phyloP scores from a whole-genome alignment of 208 protist genomes.

The Trypanosomatidae sp. region DNA sequence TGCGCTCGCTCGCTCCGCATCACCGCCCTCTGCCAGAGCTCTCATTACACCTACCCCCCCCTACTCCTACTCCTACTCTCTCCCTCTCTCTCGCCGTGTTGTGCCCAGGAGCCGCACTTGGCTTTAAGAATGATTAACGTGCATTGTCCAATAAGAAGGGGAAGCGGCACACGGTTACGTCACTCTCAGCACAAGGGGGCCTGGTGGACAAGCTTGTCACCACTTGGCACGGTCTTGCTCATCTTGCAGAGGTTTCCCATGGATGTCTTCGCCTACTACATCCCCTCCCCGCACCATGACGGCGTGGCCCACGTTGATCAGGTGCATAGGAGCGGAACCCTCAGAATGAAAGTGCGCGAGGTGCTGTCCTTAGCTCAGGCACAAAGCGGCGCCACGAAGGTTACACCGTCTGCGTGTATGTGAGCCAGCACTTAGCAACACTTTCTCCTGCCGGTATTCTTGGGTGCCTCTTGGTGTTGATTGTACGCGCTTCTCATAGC shows the following conservation, averaged over 20 bases:
- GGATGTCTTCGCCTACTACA: not conserved
- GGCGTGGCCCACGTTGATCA: not conserved
- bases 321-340: not conserved
- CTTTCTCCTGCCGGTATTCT: no score
- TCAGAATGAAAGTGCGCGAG: not conserved
- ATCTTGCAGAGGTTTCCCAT: not conserved
- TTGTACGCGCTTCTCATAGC: no score
- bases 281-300: not conserved
- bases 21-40: not conserved
- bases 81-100: not conserved
- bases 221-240: not conserved
- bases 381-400: not conserved
- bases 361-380: no score
- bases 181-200: not conserved
- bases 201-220: not conserved
- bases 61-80: not conserved
- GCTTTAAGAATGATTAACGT: not conserved
- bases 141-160: not conserved
- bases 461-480: not conserved
- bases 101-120: not conserved
- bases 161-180: not conserved
- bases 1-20: not conserved
- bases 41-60: not conserved
- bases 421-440: not conserved
- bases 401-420: not conserved